Evolutionary conservation across 352 stramenopile species (phyloP).

Genomic region (Pythium biforme): DNA sequence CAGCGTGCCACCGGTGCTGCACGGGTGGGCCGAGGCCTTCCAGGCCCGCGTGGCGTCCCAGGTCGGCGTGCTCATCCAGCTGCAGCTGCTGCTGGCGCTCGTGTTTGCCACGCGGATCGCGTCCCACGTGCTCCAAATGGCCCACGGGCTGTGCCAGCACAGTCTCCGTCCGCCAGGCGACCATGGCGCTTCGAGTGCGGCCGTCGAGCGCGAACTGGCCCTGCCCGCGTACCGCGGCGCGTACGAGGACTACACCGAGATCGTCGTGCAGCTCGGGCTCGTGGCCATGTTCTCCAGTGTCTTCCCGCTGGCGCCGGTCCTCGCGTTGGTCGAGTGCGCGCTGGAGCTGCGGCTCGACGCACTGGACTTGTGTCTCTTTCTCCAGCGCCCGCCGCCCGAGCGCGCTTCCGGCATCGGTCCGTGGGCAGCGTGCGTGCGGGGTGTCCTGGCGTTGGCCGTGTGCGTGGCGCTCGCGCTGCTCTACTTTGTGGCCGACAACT

Average conservation of each 20-base stretch:
- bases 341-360: conserved; percentile 33
- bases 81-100: conserved; percentile 21
- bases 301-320: conserved; percentile 15
- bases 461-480: conserved; percentile 27
- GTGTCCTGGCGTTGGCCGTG: conserved; percentile 17
- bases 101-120: conserved; percentile 23
- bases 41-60: conserved; percentile 2
- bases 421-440: conserved; percentile 22
- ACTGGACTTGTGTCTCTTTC: conserved; percentile 28
- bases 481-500: conserved; percentile 32
- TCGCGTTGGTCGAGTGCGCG: conserved; percentile 26
- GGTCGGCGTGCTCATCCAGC: conserved; percentile 14
- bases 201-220: conserved; percentile 21
- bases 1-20: background rate
- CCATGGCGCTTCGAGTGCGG: background rate
- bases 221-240: conserved; percentile 23
- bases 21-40: background rate
- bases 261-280: conserved; percentile 25
- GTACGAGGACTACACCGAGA: conserved; percentile 32
- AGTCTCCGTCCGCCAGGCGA: background rate
- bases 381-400: conserved; percentile 23
- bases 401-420: conserved; percentile 28
- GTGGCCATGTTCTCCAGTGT: conserved; percentile 25
- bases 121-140: conserved; percentile 18
- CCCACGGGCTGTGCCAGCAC: conserved; percentile 8